A percentile compares a stretch with the other conserved stretches of the same genome.
These are phyloP conservation scores for Camillea tinctor DNA, from an alignment of 2,329 filamentous ascomycete genomes.

Conservation along the genomic window DNA sequence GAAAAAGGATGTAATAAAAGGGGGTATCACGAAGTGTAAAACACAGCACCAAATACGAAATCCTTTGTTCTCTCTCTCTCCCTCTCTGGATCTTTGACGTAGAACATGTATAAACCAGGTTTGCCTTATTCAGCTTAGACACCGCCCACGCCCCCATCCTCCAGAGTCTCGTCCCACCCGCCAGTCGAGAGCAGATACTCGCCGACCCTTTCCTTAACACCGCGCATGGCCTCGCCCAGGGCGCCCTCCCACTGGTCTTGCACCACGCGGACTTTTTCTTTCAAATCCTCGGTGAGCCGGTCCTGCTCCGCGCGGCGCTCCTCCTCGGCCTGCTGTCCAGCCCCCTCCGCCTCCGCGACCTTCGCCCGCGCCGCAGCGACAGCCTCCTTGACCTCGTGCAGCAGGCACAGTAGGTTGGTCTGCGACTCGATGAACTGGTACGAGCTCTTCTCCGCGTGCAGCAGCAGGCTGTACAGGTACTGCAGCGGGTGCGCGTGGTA, in stretches of 20 bases:
- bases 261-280: constrained; percentile 88
- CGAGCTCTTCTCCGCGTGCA: constrained; percentile 86
- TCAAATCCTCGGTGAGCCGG: constrained; percentile 77
- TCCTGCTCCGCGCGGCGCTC: constrained; percentile 67
- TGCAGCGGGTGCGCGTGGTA: constrained; percentile 82
- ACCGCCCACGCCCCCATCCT: constrained; percentile 54
- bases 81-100: too few relatives aligned
- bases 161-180: constrained; percentile 82
- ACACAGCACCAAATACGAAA: too few relatives aligned
- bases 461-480: constrained; percentile 82
- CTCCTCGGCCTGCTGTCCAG: constrained; percentile 45
- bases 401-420: constrained; percentile 82
- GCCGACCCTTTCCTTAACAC: constrained; percentile 72
- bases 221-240: constrained; percentile 73
- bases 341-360: constrained; percentile 63
- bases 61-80: too few relatives aligned
- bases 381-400: constrained; percentile 86
- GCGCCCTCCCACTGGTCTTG: constrained; percentile 90
- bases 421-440: constrained; percentile 98
- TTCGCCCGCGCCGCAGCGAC: constrained; percentile 63
- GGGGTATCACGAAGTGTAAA: too few relatives aligned
- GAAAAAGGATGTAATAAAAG: too few relatives aligned
- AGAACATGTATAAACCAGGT: too few relatives aligned
- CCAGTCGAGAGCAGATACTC: constrained; percentile 71
- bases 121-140: too few relatives aligned